These are phyloP conservation scores for Colletotrichum theobromicola DNA, from an alignment of 2,329 filamentous ascomycete genomes.

Conservation along the genomic window DNA sequence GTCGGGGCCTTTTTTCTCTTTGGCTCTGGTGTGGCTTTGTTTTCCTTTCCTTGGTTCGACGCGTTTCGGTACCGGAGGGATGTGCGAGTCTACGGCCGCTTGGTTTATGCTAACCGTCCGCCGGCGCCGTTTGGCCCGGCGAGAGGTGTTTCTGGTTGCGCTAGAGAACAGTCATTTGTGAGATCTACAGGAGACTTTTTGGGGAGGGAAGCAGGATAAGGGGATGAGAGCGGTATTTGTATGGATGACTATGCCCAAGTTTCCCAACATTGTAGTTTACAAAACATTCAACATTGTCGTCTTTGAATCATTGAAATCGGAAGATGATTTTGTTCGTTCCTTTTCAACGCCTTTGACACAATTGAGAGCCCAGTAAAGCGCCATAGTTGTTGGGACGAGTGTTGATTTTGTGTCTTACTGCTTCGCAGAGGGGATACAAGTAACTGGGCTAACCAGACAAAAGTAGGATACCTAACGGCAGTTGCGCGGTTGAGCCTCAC, in stretches of 20 bases:
- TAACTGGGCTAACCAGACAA: neutral
- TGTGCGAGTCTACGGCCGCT: neutral
- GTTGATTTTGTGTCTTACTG: neutral
- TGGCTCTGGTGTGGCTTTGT: neutral
- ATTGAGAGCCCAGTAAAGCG: neutral
- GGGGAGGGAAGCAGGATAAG: neutral
- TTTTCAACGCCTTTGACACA: neutral
- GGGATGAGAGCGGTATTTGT: neutral
- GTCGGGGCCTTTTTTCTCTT: neutral
- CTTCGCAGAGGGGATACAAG: neutral
- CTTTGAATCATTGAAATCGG: neutral
- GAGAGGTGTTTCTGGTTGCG: neutral
- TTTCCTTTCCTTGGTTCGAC: neutral
- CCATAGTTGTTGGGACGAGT: neutral
- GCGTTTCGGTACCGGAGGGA: neutral
- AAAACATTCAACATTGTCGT: neutral
- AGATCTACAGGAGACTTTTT: neutral
- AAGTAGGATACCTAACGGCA: neutral
- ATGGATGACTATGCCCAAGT: neutral
- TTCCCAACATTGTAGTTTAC: neutral
- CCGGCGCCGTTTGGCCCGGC: neutral
- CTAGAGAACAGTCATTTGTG: neutral
- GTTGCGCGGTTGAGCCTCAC: neutral
- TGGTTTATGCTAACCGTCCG: neutral
- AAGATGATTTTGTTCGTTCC: neutral